phyloP scores from a whole-genome alignment of 73 alveolate species.

The Tetrahymena elliotti region DNA sequence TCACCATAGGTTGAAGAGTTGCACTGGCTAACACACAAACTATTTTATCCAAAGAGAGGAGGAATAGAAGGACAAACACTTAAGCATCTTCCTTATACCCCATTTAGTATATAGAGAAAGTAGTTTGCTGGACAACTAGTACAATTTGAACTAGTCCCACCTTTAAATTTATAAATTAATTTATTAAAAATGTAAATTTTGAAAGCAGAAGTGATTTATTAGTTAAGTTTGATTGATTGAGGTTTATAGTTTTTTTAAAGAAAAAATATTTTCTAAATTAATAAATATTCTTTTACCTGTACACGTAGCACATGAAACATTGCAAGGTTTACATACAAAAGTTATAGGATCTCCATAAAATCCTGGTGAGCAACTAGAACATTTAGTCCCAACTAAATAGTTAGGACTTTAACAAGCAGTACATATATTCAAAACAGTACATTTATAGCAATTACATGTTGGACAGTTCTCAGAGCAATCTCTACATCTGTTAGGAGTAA shows the following conservation, averaged over 20 bases:
- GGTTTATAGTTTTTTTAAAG: no score
- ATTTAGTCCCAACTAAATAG: not conserved
- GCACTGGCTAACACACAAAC: not conserved
- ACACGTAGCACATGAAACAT: not conserved
- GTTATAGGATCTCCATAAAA: not conserved
- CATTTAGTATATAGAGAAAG: not conserved
- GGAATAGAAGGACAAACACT: not conserved
- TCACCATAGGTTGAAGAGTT: not conserved
- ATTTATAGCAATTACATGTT: not conserved
- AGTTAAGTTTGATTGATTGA: no score
- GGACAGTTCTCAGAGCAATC: not conserved
- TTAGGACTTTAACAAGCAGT: not conserved
- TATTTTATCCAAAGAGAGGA: not conserved
- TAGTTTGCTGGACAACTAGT: not conserved
- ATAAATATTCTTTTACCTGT: no score
- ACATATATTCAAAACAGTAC: not conserved
- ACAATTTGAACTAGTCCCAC: not conserved
- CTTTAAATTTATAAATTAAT: not conserved
- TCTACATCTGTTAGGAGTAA: not conserved
- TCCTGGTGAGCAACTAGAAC: not conserved
- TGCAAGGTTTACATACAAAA: not conserved
- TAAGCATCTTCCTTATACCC: not conserved
- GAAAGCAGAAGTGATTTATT: not conserved
- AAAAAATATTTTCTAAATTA: no score
- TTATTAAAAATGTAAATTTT: no score